These are phyloP conservation scores for Escovopsis weberi DNA, from an alignment of 2,329 filamentous ascomycete species.

Conservation along the genomic window DNA sequence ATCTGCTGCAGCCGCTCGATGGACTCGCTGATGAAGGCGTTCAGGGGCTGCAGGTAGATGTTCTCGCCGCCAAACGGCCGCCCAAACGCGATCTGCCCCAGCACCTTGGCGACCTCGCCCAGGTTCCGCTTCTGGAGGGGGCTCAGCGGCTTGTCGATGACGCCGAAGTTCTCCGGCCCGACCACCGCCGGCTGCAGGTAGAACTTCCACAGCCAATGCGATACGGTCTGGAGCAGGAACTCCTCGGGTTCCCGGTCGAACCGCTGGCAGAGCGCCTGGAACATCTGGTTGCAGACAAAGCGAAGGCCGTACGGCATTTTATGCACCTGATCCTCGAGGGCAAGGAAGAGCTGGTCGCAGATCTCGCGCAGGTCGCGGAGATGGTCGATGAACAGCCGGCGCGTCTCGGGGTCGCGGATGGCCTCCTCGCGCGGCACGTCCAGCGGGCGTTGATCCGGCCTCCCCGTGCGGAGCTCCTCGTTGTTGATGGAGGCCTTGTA, in stretches of 20 bases:
- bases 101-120: conserved; percentile 77
- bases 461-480: conserved; percentile 84
- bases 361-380: conserved; percentile 89
- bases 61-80: conserved; percentile 88
- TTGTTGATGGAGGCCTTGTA: conserved; percentile 94
- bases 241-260: conserved; percentile 71
- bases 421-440: conserved; percentile 84
- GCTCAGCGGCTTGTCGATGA: conserved; percentile 77
- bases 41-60: conserved; percentile 87
- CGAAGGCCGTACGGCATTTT: conserved; percentile 89
- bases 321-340: conserved; percentile 68
- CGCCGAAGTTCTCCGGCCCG: conserved; percentile 84
- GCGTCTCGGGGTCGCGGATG: conserved; percentile 89
- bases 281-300: conserved; percentile 76
- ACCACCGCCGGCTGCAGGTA: conserved; percentile 83
- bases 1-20: conserved; percentile 66
- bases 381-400: conserved; percentile 85
- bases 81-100: conserved; percentile 78
- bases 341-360: conserved; percentile 74
- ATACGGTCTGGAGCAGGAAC: conserved; percentile 67
- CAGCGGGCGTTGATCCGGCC: conserved; percentile 62
- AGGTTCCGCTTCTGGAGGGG: conserved; percentile 90
- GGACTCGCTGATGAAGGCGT: conserved; percentile 77
- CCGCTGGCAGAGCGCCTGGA: conserved; percentile 58
- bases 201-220: conserved; percentile 85